Base-by-base conservation (phyloP, 371 early-diverging fungal species). In the Mucor saturninus region DNA sequence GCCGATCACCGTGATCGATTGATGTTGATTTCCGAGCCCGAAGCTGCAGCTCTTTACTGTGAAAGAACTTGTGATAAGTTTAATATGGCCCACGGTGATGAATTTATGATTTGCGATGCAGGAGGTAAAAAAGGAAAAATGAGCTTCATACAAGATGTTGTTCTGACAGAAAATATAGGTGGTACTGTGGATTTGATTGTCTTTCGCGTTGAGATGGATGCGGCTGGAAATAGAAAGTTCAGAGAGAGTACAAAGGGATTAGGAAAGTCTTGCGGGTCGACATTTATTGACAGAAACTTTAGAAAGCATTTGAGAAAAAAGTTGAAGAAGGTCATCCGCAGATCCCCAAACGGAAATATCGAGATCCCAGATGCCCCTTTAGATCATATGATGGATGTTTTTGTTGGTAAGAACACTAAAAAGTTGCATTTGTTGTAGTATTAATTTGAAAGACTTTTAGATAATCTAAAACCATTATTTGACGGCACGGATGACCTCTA, bases 151-250 rank as follows among this genome's bases (percentile, higher is more conserved):
- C 21, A 21, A 21, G 21, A 21, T 21, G 21, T 21, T 21, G 21
- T 21, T 21, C 21, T 21, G 21, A 42, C 43, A 11, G 4, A 46
- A 14, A 26, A 21, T 14, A 26, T 26, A 46, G 79, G 85, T 54
- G 86, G 87, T 48, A 87, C 87, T 7, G 83, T 86, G 1, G 87
- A 86, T 77, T 65, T 86, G 62, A 86, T 81, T 49, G 79, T 77
- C 0, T 80, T 81, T 59, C 62, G 59, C 13, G 75, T 81, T n/a
- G 69, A 73, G 21, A 59, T 66, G 56, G 77, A 73, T 42, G 56
- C 64, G 0, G 60, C 62, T 21, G 75, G 80, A 14, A 73, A 71
- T 38, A 69, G 80, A 28, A 75, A 67, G 2, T 73, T 84, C 31
- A 69, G 75, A 51, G 85, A 85, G 54, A 81, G 81, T 49, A 80